Percentiles rank a stretch among this genome's conserved stretches.
Evolutionary conservation across 495 filamentous ascomycete species (phyloP).

Genomic region (Amphirosellinia nigrospora): DNA sequence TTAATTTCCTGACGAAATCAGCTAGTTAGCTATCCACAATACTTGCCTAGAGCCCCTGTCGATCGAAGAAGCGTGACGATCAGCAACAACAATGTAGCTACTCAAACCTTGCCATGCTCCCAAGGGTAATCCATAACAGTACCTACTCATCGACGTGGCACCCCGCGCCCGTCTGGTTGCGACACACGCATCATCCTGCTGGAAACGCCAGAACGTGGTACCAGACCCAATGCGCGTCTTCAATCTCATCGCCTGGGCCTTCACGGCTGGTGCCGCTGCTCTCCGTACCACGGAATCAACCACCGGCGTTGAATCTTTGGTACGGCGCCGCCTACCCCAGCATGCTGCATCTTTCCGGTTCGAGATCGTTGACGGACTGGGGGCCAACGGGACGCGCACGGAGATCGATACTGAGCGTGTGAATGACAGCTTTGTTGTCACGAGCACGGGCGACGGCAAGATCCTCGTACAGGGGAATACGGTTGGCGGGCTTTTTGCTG

Average conservation of each 20-base stretch:
- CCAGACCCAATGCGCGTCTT: conserved; percentile 24
- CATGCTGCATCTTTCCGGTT: conserved; percentile 53
- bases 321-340: conserved; percentile 53
- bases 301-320: conserved; percentile 51
- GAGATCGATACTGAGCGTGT: conserved; percentile 12
- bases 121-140: not conserved
- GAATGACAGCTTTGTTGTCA: conserved; percentile 54
- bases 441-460: conserved; percentile 44
- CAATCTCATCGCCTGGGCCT: conserved; percentile 24
- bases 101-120: not conserved
- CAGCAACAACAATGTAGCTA: not conserved
- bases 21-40: not conserved
- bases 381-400: conserved; percentile 20
- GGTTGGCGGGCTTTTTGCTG: conserved; percentile 53
- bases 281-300: conserved; percentile 42
- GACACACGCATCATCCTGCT: not conserved
- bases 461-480: conserved; percentile 55
- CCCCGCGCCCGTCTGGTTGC: not conserved
- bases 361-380: conserved; percentile 33
- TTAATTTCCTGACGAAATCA: no score
- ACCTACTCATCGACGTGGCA: not conserved
- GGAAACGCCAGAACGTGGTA: not conserved
- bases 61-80: conserved; percentile 9
- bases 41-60: not conserved
- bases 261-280: conserved; percentile 24